Base-by-base conservation (phyloP, 108 stramenopile genomes). In the Thalassiosira profunda region DNA sequence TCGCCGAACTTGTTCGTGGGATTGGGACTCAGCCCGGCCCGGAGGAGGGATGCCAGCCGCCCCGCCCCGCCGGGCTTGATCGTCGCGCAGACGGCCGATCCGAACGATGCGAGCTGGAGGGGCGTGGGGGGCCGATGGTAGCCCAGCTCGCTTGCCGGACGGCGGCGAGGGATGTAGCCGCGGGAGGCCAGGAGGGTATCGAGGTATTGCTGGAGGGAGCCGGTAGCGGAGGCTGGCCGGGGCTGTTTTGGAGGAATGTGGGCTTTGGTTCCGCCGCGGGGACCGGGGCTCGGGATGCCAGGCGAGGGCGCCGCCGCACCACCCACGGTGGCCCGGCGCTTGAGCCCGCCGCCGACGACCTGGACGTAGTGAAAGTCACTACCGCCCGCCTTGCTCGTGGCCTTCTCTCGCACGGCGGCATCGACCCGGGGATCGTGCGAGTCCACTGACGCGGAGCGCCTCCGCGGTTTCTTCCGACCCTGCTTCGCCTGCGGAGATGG, bases 1-100 rank as follows among this genome's bases (percentile, higher is more conserved):
- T 78, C 76, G n/a, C 76, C 76, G 58, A 72, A 72, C 30, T 72
- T 67, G 34, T 78, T 78, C 15, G 40, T 67, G 10, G 76, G 76
- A 41, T 72, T 74, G 23, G 72, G 72, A 57, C 72, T 74, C 18
- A 79, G 41, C 2, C 78, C 78, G 10, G 72, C 21, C 10, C 48
- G 33, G 40, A 79, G 78, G 36, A 79, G 72, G 24, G 49, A 36
- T 20, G 34, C 37, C 11, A 79, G 72, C 12, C 66, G 52, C 21
- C 41, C 58, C 7, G 72, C 72, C 31, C 59, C 78, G 14, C 58
- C 72, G 2, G 9, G n/a, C 7, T 74, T 67, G 24, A 67, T 74
- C 8, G 63, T 60, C 10, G 72, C 67, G 45, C 58, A 69, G 12
- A 79, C 66, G 40, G 72, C 72, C 45, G 46, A 54, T 2, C 65